A percentile compares a stretch with the other conserved stretches of the same genome.
Evolutionary conservation across 2,329 filamentous ascomycete genomes (phyloP).

Genomic region (Dactylella cylindrospora): DNA sequence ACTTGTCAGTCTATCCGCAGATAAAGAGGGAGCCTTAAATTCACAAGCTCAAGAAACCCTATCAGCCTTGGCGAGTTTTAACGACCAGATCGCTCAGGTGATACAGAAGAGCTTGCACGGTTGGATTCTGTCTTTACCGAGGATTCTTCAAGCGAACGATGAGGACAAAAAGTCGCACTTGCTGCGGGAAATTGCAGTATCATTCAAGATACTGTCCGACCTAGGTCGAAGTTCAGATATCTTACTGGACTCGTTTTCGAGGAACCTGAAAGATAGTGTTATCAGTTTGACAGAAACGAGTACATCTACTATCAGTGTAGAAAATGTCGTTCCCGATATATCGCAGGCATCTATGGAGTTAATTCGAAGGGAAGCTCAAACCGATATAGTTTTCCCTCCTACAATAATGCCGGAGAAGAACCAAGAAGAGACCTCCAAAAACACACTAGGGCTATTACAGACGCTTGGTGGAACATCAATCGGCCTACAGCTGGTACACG

Average conservation of each 20-base stretch:
- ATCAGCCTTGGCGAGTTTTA: slow-evolving; percentile 42
- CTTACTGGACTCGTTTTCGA: slow-evolving; percentile 67
- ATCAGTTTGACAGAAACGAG: slow-evolving; percentile 53
- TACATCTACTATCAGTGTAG: slow-evolving; percentile 5
- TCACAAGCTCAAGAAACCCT: slow-evolving; percentile 45
- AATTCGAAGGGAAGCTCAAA: slow-evolving; percentile 15
- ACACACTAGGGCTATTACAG: slow-evolving; percentile 62
- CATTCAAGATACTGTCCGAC: slow-evolving; percentile 66
- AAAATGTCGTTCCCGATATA: slow-evolving; percentile 22
- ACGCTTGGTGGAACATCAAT: slow-evolving; percentile 62
- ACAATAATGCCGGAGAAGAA: slow-evolving; percentile 64
- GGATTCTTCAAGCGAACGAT: slow-evolving; percentile 80
- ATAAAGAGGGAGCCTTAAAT: slow-evolving; percentile 54
- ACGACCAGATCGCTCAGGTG: slow-evolving; percentile 48
- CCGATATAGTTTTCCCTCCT: slow-evolving; percentile 7
- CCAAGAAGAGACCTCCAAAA: slow-evolving; percentile 63
- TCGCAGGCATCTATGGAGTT: slow-evolving; percentile 39
- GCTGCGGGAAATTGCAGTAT: slow-evolving; percentile 74
- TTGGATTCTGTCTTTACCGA: slow-evolving; percentile 78
- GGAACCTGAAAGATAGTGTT: slow-evolving; percentile 74
- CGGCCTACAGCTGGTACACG: slow-evolving; percentile 46
- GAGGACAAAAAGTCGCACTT: slow-evolving; percentile 72
- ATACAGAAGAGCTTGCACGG: slow-evolving; percentile 50
- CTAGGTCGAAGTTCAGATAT: slow-evolving; percentile 66
- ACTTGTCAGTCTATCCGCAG: slow-evolving; percentile 67